phyloP scores from a whole-genome alignment of 352 stramenopile genomes.

The Phytophthora hybrid region DNA sequence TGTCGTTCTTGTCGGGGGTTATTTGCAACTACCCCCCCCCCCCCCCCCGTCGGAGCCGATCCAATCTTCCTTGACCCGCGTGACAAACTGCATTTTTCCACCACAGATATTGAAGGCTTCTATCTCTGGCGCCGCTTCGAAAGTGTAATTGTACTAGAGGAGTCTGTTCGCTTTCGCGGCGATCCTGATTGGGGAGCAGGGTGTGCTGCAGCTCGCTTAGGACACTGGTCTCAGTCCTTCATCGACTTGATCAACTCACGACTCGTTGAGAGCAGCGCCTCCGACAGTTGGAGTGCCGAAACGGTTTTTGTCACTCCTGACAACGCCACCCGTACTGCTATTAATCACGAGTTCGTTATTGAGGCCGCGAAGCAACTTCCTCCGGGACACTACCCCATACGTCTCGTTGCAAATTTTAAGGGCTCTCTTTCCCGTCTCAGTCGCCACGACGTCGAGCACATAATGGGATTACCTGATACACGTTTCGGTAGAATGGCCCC shows the following conservation, averaged over 20 bases:
- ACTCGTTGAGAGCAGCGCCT: neutral
- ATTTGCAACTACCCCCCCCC: slow-evolving; percentile 11
- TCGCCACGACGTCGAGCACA: neutral
- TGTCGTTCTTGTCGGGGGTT: slow-evolving; percentile 12
- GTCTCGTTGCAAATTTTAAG: slow-evolving; percentile 5
- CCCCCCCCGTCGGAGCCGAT: slow-evolving; percentile 8
- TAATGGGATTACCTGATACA: slow-evolving; percentile 10
- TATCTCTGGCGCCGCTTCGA: slow-evolving; percentile 3
- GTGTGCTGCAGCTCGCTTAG: neutral
- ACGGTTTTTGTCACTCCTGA: slow-evolving; percentile 12
- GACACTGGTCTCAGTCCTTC: slow-evolving; percentile 5
- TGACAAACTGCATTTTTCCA: slow-evolving; percentile 1
- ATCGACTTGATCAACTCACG: slow-evolving; percentile 11
- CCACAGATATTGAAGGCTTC: slow-evolving; percentile 13
- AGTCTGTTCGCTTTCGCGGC: slow-evolving; percentile 4
- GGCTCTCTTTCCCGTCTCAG: neutral
- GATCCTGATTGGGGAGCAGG: slow-evolving; percentile 1
- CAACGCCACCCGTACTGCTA: slow-evolving; percentile 1
- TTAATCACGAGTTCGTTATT: slow-evolving; percentile 4
- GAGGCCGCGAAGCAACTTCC: neutral
- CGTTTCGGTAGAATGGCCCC: slow-evolving; percentile 5
- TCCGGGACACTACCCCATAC: slow-evolving; percentile 1
- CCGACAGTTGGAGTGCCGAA: neutral
- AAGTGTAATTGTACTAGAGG: neutral
- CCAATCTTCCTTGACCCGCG: slow-evolving; percentile 6